Base-by-base conservation (phyloP, 371 early-diverging fungal species). In the Coemansia sp. region DNA sequence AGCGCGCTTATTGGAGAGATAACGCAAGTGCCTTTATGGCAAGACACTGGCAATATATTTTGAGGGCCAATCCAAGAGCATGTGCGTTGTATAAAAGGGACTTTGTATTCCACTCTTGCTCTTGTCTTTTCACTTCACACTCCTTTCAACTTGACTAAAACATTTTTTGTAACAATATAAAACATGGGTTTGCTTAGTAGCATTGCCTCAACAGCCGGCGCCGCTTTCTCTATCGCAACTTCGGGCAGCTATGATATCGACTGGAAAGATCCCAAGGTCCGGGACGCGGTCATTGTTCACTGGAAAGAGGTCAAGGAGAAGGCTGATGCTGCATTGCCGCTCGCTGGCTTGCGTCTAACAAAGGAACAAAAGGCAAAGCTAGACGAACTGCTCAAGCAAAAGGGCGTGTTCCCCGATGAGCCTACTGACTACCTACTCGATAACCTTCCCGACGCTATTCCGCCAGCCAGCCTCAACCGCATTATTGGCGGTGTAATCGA, bases 401-500 rank as follows among this genome's bases (percentile, higher is more conserved):
- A 61, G 52, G 53, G 63, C 22, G 58, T 63, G 39, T 73, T 77
- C 55, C 73, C 72, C 2, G 74, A 72, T 8, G 57, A 59, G 54
- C 67, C 66, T 0, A 73, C 65, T 5, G 65, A 68, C 0, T 54
- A 37, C 24, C 61, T 73, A 2, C 59, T 73, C 11, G 34, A 34
- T 13, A 59, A 56, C 10, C 66, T 73, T 14, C 73, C 73, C 5
- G 55, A 65, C 8, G 73, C 73, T 18, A 73, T 73, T 31, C 73
- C 73, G 22, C 63, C 69, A 26, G 73, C 69, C 2, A 73, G 73
- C 50, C 57, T 73, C 31, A 66, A 66, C 56, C 73, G 73, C 40
- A 73, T 73, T 39, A 21, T 64, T 11, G 73, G 73, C 26, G 57
- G 64, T 55, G 29, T 73, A 29, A 69, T 73, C 37, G 48, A 73